A percentile compares a stretch with the other conserved stretches of the same genome.
phyloP scores from a whole-genome alignment of 163 green algal species.

The Chlamydomonas reinhardtii region DNA sequence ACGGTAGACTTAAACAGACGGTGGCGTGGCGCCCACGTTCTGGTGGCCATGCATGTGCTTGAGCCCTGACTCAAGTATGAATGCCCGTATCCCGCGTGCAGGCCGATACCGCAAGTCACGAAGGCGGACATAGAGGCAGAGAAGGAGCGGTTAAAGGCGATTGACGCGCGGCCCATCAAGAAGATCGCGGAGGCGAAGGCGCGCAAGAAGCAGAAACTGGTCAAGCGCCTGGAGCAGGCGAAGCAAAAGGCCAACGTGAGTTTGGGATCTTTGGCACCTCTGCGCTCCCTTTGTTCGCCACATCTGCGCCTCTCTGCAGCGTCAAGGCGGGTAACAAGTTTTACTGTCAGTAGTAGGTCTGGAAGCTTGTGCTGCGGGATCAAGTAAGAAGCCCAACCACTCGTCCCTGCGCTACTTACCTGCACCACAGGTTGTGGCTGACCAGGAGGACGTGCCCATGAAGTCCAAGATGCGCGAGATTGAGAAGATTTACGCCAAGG shows the following conservation, averaged over 20 bases:
- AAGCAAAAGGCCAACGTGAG: conserved; percentile 48
- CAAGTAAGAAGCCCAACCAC: neutral
- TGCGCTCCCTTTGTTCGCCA: too few species aligned
- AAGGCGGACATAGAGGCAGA: conserved; percentile 90
- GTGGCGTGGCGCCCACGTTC: neutral
- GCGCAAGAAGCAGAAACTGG: conserved; percentile 82
- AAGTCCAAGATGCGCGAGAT: conserved; percentile 89
- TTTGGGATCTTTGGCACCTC: neutral
- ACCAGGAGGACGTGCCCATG: conserved; percentile 90
- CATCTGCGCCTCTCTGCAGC: too few species aligned
- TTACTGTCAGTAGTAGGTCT: too few species aligned
- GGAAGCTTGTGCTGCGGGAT: too few species aligned
- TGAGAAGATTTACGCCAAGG: conserved; percentile 89
- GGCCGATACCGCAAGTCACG: conserved; percentile 77
- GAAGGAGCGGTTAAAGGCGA: conserved; percentile 81
- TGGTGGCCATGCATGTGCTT: neutral
- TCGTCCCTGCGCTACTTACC: neutral
- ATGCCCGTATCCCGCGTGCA: conserved; percentile 48
- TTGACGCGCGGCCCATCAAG: conserved; percentile 95
- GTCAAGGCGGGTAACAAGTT: too few species aligned
- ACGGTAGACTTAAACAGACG: too few species aligned
- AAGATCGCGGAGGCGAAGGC: conserved; percentile 97
- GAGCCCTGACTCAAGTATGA: too few species aligned
- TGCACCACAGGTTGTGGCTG: conserved; percentile 69
- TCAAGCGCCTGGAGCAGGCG: conserved; percentile 37